phyloP scores from a whole-genome alignment of 139 green algal species.

The Haematococcus sp. region DNA sequence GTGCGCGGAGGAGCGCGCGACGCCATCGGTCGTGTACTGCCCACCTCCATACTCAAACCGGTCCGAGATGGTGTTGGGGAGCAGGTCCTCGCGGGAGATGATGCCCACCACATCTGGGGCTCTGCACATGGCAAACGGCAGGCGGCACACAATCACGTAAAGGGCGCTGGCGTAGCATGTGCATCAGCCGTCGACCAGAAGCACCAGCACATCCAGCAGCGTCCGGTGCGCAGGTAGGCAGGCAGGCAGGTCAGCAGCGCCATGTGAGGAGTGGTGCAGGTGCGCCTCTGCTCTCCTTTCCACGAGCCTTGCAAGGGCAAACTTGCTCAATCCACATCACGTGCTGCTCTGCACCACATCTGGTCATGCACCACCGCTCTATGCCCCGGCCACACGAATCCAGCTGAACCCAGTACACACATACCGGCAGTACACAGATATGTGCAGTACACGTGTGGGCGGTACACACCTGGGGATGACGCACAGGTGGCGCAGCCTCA shows the following conservation, averaged over 20 bases:
- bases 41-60: slow-evolving; percentile 23
- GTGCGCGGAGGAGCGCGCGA: no score
- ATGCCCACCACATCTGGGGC: slow-evolving; percentile 71
- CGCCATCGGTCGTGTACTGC: slow-evolving; percentile 29
- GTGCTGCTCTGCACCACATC: no score
- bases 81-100: slow-evolving; percentile 76
- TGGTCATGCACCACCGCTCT: no score
- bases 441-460: neutral
- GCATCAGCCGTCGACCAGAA: no score
- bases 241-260: neutral
- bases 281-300: neutral
- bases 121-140: slow-evolving; percentile 10
- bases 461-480: slow-evolving; percentile 54
- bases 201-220: no score
- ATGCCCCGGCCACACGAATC: no score
- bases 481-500: slow-evolving; percentile 82
- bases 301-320: no score
- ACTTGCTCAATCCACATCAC: no score
- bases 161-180: no score
- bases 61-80: slow-evolving; percentile 36
- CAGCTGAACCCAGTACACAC: no score
- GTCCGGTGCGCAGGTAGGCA: no score
- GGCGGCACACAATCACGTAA: no score
- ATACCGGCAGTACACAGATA: neutral
- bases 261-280: neutral